Evolutionary conservation across 371 early-diverging fungal genomes (phyloP).

Genomic region (Amoeboaphelidium protococcarum): DNA sequence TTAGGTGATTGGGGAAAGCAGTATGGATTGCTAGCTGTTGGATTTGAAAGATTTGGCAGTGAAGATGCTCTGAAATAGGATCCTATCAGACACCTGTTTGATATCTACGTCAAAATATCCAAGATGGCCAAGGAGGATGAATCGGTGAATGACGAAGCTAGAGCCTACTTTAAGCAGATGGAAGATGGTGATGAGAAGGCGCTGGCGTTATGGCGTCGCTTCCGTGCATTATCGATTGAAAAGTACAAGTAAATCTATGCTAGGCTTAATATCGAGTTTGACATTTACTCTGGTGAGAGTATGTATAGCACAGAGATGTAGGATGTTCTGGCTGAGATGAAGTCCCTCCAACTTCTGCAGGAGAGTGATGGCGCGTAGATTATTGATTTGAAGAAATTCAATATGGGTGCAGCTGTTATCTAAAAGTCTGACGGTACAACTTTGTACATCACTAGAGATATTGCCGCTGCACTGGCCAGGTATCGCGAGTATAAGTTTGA

Average conservation of each 20-base stretch:
- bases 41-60: slow-evolving; percentile 58
- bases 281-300: slow-evolving; percentile 96
- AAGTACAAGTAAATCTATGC: slow-evolving; percentile 83
- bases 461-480: slow-evolving; percentile 90
- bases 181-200: slow-evolving; percentile 82
- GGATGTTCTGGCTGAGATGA: slow-evolving; percentile 10
- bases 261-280: slow-evolving; percentile 81
- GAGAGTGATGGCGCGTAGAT: slow-evolving; percentile 68
- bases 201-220: slow-evolving; percentile 62
- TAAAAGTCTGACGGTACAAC: slow-evolving; percentile 89
- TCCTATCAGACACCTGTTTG: slow-evolving; percentile 80
- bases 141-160: slow-evolving; percentile 58
- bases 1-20: slow-evolving; percentile 99
- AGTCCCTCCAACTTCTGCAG: slow-evolving; percentile 21
- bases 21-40: slow-evolving; percentile 89
- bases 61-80: slow-evolving; percentile 47
- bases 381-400: slow-evolving; percentile 51
- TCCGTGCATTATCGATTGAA: slow-evolving; percentile 77
- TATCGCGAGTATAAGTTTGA: slow-evolving; percentile 71
- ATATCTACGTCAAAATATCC: slow-evolving; percentile 87
- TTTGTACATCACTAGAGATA: slow-evolving; percentile 93
- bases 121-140: slow-evolving; percentile 36
- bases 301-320: slow-evolving; percentile 44
- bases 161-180: slow-evolving; percentile 89
- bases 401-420: slow-evolving; percentile 60